Evolutionary conservation across 2,329 filamentous ascomycete species (phyloP).

Genomic region (Chaetomiaceae sp.): DNA sequence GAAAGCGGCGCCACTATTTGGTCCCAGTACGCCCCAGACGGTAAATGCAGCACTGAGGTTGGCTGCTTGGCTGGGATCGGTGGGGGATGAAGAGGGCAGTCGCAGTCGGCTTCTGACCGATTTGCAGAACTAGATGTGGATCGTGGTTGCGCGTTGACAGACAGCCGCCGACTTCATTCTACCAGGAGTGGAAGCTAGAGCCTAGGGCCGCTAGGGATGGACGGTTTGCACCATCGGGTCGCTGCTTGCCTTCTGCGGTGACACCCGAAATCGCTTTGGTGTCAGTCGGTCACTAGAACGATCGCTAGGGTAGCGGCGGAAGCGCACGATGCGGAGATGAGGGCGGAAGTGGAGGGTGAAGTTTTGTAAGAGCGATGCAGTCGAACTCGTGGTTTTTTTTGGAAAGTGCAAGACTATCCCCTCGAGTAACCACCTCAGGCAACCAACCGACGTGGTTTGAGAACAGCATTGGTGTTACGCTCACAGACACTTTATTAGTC

Average conservation of each 20-base stretch:
- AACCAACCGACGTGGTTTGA: background rate
- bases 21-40: background rate
- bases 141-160: slow-evolving; percentile 6
- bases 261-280: slow-evolving; percentile 17
- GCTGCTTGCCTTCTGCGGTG: slow-evolving; percentile 20
- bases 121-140: background rate
- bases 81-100: background rate
- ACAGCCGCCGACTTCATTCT: slow-evolving; percentile 1
- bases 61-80: background rate
- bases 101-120: background rate
- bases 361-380: background rate
- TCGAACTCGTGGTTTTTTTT: background rate
- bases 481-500: background rate
- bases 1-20: background rate
- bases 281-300: slow-evolving; percentile 12
- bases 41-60: background rate
- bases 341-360: background rate
- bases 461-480: slow-evolving; percentile 1
- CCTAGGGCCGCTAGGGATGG: background rate
- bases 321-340: background rate
- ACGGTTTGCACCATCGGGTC: slow-evolving; percentile 13
- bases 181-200: slow-evolving; percentile 1
- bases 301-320: background rate
- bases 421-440: slow-evolving; percentile 12
- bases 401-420: background rate